Evolutionary conservation across 371 early-diverging fungal genomes (phyloP), one percentile per base, ranked within the genome.

Genomic region (Zancudomyces culisetae): DNA sequence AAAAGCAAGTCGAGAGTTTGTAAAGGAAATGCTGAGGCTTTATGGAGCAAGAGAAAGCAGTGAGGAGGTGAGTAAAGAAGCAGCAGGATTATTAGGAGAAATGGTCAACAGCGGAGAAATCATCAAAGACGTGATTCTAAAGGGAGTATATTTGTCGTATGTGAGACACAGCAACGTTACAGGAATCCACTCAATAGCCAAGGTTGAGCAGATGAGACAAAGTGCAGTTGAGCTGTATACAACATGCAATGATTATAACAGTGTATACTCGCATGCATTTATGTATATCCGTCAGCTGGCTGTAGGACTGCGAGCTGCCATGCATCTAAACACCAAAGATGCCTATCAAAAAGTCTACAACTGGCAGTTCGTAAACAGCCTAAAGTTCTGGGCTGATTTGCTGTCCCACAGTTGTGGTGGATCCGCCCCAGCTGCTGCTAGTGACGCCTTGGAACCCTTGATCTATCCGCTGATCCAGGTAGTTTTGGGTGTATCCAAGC

Each of bases 391-490:
- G 93, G 59, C 85, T 20, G 78, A 83, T 49, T 82, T 90, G 0
- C 59, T 91, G 49, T 64, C 78, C 15, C 78, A 79, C 21, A 77
- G 81, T 63, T 81, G 81, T 52, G 66, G 66, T 30, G 66, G 63
- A 40, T 59, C 60, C 21, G 48, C 74, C 74, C 63, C 62, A n/a
- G 66, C 59, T 43, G 45, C 52, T 52, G 60, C 66, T 23, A 63
- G 66, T 52, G 61, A 51, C 35, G 68, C 77, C 13, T 66, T 91
- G 43, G 76, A 77, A 49, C 71, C 88, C 15, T 71, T 92, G 43
- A 77, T 95, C 35, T 95, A 87, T 58, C 95, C 93, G 26, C 68
- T 95, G 30, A 79, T 80, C 2, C 95, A 95, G 65, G 81, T 92
- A 24, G 77, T 83, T 22, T 62, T 84, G 39, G 95, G 95, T 52